A percentile compares a stretch with the other conserved stretches of the same genome.
phyloP scores from a whole-genome alignment of 352 stramenopile species.

The Phytophthora ramorum region DNA sequence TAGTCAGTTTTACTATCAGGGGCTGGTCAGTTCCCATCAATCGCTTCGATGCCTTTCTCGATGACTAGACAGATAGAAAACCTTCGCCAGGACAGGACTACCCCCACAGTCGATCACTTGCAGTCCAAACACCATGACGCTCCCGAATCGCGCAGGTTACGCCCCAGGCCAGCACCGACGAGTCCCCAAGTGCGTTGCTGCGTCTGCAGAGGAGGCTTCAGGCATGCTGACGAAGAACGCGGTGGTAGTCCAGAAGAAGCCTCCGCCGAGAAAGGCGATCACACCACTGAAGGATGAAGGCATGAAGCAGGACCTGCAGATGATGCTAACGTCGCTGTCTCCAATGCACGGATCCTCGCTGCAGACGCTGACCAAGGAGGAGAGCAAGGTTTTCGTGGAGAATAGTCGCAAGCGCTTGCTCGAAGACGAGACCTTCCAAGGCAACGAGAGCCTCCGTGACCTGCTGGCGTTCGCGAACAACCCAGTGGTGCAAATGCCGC shows the following conservation, averaged over 20 bases:
- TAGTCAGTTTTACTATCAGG: not conserved
- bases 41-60: not conserved
- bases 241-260: constrained; percentile 2
- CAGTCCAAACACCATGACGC: constrained; percentile 50
- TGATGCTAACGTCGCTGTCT: constrained; percentile 33
- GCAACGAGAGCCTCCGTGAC: constrained; percentile 30
- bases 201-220: constrained; percentile 2
- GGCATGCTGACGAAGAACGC: not conserved
- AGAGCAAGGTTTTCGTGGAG: constrained; percentile 27
- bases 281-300: not conserved
- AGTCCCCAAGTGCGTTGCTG: constrained; percentile 33
- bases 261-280: not conserved
- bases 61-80: not conserved
- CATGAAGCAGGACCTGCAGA: constrained; percentile 34
- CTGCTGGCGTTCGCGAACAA: constrained; percentile 43
- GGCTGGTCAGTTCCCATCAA: constrained; percentile 1
- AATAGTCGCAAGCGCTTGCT: constrained; percentile 36
- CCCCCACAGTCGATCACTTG: constrained; percentile 16
- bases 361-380: constrained; percentile 19
- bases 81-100: not conserved
- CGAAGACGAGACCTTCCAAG: constrained; percentile 39
- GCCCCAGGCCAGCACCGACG: constrained; percentile 48
- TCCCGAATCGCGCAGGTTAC: constrained; percentile 68
- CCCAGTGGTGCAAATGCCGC: constrained; percentile 1
- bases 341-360: constrained; percentile 4